These are phyloP conservation scores for Aspergillus oerlinghausenensis DNA, from an alignment of 2,329 filamentous ascomycete genomes.

Conservation along the genomic window DNA sequence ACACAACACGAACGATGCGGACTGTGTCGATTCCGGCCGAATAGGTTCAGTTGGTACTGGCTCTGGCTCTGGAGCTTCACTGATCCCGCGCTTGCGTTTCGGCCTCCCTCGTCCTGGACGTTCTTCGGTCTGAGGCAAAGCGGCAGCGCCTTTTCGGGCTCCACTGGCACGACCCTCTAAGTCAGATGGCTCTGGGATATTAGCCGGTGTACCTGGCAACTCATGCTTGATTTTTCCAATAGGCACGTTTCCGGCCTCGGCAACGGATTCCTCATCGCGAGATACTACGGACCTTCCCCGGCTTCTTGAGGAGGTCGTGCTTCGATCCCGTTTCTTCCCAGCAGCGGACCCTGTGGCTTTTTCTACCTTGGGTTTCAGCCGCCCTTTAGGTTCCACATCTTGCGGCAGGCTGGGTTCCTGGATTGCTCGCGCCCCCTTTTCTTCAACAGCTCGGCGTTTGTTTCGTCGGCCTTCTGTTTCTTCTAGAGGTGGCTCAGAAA, in stretches of 20 bases:
- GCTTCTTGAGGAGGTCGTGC: slow-evolving; percentile 33
- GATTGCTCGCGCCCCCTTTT: slow-evolving; percentile 20
- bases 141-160: slow-evolving; percentile 23
- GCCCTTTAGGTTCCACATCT: slow-evolving; percentile 16
- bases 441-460: slow-evolving; percentile 16
- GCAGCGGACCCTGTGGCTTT: slow-evolving; percentile 18
- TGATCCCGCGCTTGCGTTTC: slow-evolving; percentile 40
- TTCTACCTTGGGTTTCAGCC: slow-evolving; percentile 22
- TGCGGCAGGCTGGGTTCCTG: slow-evolving; percentile 13
- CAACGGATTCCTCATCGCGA: slow-evolving; percentile 27
- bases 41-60: slow-evolving; percentile 20
- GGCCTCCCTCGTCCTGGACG: slow-evolving; percentile 24
- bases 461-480: slow-evolving; percentile 16
- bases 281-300: slow-evolving; percentile 34
- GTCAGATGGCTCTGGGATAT: slow-evolving; percentile 29
- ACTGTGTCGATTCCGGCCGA: slow-evolving; percentile 26
- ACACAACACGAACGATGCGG: slow-evolving; percentile 36
- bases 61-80: slow-evolving; percentile 30
- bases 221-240: slow-evolving; percentile 28
- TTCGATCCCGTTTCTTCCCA: slow-evolving; percentile 28
- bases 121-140: slow-evolving; percentile 18
- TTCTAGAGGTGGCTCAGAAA: slow-evolving; percentile 23
- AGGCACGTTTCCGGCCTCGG: slow-evolving; percentile 11
- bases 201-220: slow-evolving; percentile 32
- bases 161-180: slow-evolving; percentile 24